phyloP scores from a whole-genome alignment of 2,329 filamentous ascomycete genomes.

The Alternaria gansuensis region DNA sequence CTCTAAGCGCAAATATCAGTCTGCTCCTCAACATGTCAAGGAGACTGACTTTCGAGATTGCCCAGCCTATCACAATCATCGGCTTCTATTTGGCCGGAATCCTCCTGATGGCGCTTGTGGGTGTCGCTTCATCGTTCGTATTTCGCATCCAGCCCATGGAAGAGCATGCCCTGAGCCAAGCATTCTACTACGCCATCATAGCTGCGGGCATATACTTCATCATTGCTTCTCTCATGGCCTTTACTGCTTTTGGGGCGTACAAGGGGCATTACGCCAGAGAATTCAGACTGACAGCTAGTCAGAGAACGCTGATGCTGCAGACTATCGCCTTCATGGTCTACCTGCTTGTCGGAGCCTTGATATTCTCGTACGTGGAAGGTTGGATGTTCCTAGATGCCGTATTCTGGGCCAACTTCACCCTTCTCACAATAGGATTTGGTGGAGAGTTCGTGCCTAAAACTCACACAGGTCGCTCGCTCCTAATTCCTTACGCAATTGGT shows the following conservation, averaged over 20 bases:
- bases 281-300: slow-evolving; percentile 65
- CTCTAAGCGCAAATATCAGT: slow-evolving; percentile 63
- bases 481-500: slow-evolving; percentile 65
- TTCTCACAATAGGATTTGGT: slow-evolving; percentile 65
- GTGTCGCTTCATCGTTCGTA: slow-evolving; percentile 56
- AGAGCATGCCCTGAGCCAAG: slow-evolving; percentile 62
- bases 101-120: slow-evolving; percentile 63
- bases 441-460: slow-evolving; percentile 61
- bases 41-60: slow-evolving; percentile 63
- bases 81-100: slow-evolving; percentile 66
- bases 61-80: slow-evolving; percentile 68
- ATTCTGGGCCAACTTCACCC: slow-evolving; percentile 65
- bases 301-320: slow-evolving; percentile 65
- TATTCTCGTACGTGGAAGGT: slow-evolving; percentile 60
- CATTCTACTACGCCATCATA: slow-evolving; percentile 68
- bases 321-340: slow-evolving; percentile 62
- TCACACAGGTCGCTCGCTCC: slow-evolving; percentile 59
- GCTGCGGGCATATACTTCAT: slow-evolving; percentile 66
- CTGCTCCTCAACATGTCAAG: slow-evolving; percentile 68
- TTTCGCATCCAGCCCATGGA: slow-evolving; percentile 56
- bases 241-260: slow-evolving; percentile 65
- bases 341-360: slow-evolving; percentile 58
- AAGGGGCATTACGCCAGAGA: slow-evolving; percentile 64
- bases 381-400: slow-evolving; percentile 65
- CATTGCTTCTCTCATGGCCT: slow-evolving; percentile 62